A percentile compares a stretch with the other conserved stretches of the same genome.
These are phyloP conservation scores for Annulohypoxylon bovei DNA, from an alignment of 495 filamentous ascomycete genomes.

Conservation along the genomic window DNA sequence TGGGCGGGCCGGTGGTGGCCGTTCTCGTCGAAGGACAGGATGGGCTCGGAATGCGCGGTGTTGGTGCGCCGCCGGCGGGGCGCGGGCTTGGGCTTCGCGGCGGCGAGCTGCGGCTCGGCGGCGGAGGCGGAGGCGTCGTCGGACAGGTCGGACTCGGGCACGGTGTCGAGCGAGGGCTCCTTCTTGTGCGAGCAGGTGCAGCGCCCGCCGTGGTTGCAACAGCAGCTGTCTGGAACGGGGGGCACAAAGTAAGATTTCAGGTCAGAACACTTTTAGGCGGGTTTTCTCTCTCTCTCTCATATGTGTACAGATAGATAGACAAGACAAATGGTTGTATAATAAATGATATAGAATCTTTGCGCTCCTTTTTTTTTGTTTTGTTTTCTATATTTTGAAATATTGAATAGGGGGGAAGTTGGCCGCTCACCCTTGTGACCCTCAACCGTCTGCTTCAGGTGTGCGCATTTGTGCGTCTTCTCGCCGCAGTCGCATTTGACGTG, in stretches of 20 bases:
- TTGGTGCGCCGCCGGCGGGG: slow-evolving; percentile 74
- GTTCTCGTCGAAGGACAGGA: slow-evolving; percentile 86
- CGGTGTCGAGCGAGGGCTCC: slow-evolving; percentile 78
- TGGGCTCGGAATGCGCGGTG: slow-evolving; percentile 82
- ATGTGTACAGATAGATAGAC: not conserved
- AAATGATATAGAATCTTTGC: not conserved
- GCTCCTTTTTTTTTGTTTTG: not conserved
- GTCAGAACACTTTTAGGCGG: slow-evolving; percentile 56
- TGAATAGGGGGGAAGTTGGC: slow-evolving; percentile 28
- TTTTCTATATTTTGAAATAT: not conserved
- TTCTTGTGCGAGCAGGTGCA: slow-evolving; percentile 95
- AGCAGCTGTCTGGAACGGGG: slow-evolving; percentile 75
- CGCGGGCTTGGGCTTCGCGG: slow-evolving; percentile 61
- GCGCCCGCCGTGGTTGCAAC: slow-evolving; percentile 89
- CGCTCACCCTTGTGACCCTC: slow-evolving; percentile 67
- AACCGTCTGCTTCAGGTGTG: slow-evolving; percentile 63
- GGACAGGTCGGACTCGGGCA: slow-evolving; percentile 71
- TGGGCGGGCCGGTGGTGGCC: slow-evolving; percentile 94
- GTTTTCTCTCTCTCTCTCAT: slow-evolving; percentile 4
- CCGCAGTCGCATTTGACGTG: slow-evolving; percentile 98
- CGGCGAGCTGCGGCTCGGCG: slow-evolving; percentile 46
- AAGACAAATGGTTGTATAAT: not conserved
- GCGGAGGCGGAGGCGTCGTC: slow-evolving; percentile 53
- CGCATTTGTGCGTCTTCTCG: slow-evolving; percentile 83
- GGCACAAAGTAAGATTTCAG: slow-evolving; percentile 48